phyloP scores from a whole-genome alignment of 2,329 filamentous ascomycete species.

The Fusarium anthophilum region DNA sequence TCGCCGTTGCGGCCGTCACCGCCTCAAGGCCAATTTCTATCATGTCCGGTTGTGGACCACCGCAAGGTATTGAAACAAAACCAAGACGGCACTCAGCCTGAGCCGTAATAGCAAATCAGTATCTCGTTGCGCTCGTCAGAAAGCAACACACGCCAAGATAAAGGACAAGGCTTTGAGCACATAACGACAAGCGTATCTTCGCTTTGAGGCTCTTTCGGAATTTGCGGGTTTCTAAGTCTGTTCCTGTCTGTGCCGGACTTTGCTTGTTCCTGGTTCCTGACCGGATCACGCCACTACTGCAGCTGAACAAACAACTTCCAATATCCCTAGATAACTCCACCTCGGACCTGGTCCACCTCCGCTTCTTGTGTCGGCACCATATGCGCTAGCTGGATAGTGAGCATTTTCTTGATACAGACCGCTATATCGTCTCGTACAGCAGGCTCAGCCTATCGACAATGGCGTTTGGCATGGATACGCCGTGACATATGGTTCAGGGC shows the following conservation, averaged over 20 bases:
- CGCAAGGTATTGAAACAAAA: slow-evolving; percentile 9
- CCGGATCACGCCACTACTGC: slow-evolving; percentile 29
- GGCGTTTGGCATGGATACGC: background rate
- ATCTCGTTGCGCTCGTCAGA: background rate
- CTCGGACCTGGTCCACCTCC: slow-evolving; percentile 17
- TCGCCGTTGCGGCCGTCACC: slow-evolving; percentile 10
- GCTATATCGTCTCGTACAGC: slow-evolving; percentile 5
- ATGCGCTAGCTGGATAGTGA: background rate
- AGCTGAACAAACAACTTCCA: slow-evolving; percentile 15
- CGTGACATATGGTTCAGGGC: background rate
- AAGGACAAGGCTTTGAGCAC: background rate
- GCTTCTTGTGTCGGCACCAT: background rate
- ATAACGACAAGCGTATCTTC: background rate
- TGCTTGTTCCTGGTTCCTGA: slow-evolving; percentile 38
- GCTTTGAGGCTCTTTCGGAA: slow-evolving; percentile 16
- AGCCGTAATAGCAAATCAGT: background rate
- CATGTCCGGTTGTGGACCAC: background rate
- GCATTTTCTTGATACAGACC: slow-evolving; percentile 22
- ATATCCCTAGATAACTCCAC: slow-evolving; percentile 18
- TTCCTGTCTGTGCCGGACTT: slow-evolving; percentile 19
- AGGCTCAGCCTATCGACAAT: background rate
- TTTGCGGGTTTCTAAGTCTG: background rate
- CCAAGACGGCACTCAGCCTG: background rate
- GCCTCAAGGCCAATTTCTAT: slow-evolving; percentile 13
- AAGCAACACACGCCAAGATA: background rate